Base-by-base conservation (phyloP, 306 rosid species). In the Pachyrhizus erosus region DNA sequence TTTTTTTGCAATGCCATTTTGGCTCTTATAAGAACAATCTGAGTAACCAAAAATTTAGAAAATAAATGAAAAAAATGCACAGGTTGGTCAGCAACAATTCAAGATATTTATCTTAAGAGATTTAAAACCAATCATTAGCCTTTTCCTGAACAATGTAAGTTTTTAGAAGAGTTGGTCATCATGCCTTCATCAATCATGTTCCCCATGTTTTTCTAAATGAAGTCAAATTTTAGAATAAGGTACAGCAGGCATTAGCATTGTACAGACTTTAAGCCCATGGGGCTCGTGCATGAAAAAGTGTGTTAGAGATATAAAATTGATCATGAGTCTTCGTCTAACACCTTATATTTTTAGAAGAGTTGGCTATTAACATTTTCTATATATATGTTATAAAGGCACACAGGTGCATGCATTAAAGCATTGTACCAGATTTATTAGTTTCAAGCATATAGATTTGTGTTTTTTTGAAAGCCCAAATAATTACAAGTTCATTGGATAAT, bases 1-100 rank as follows among this genome's bases (percentile, higher is more conserved):
- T 34, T 64, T 9, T 23, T 57, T 37, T 48, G 52, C 48, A 70
- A 70, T 2, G 9, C 37, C 46, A 46, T 5, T 17, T 0, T 61
- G 62, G 43, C 48, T 68, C 80, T 67, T 33, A 29, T 71, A 42
- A 18, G 9, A 60, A 84, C 73, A 67, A 66, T 43, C 27, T 40
- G 52, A 79, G 43, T 21, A 51, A 27, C 60, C 51, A 71, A 64
- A 83, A 29, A 39, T 9, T 9, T 24, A 13, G 55, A 15, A 76
- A 68, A 48, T 26, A 18, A 23, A 43, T 2, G 52, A 65, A 61
- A 55, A 66, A 37, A 62, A 5, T 20, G 34, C 76, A 52, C 60
- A 34, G 24, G 78, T 75, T 24, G 54, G 33, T 46, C 66, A 46
- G 70, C 77, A 29, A 69, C 75, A 74, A 15, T 58, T 48, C 51